A percentile compares a stretch with the other conserved stretches of the same genome.
These are phyloP conservation scores for Seminavis robusta DNA, from an alignment of 108 stramenopile genomes.

Conservation along the genomic window DNA sequence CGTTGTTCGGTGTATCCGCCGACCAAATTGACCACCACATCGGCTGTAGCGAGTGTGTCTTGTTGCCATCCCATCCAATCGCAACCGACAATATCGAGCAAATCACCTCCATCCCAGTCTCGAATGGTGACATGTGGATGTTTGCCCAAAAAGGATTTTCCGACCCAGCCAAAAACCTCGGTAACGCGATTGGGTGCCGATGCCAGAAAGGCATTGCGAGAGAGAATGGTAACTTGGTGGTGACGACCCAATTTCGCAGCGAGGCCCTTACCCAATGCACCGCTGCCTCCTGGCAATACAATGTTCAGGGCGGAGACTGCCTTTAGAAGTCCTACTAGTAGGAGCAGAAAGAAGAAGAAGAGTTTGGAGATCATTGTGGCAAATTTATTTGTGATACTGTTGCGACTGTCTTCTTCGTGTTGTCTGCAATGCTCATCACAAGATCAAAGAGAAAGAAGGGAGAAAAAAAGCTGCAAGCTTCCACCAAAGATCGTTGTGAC, in stretches of 20 bases:
- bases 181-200: constrained; percentile 70
- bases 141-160: constrained; percentile 47
- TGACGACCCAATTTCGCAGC: constrained; percentile 42
- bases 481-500: too few relatives aligned
- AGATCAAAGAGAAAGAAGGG: too few relatives aligned
- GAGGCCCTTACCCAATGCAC: constrained; percentile 47
- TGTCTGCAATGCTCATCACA: too few relatives aligned
- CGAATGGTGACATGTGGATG: constrained; percentile 55
- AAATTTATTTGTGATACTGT: too few relatives aligned
- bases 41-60: constrained; percentile 59
- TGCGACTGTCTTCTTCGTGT: too few relatives aligned
- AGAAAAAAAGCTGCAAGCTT: too few relatives aligned
- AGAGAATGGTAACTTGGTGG: constrained; percentile 71
- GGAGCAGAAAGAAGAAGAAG: too few relatives aligned
- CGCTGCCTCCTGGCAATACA: constrained; percentile 78
- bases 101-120: constrained; percentile 88
- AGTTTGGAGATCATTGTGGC: too few relatives aligned
- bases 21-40: constrained; percentile 69
- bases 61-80: constrained; percentile 81
- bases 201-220: constrained; percentile 78
- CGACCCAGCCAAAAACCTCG: constrained; percentile 73
- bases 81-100: constrained; percentile 81
- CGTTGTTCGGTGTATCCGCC: constrained; percentile 84
- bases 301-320: constrained; percentile 36
- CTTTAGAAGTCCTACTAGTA: too few relatives aligned